A percentile compares a stretch with the other conserved stretches of the same genome.
These are phyloP conservation scores for Huiozyma sinensis DNA, from an alignment of 805 yeast genomes.

Conservation along the genomic window DNA sequence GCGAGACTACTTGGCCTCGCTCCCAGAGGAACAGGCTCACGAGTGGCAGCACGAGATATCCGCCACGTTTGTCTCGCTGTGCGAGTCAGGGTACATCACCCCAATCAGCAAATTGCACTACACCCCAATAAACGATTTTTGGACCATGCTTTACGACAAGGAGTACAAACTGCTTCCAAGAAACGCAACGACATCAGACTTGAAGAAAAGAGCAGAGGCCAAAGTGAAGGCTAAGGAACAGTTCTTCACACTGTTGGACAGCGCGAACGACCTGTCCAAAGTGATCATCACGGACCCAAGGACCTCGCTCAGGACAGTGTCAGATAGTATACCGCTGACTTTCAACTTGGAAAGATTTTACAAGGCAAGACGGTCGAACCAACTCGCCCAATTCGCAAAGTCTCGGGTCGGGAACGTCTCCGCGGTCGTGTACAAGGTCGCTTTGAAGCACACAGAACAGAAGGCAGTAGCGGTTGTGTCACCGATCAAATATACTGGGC, in stretches of 20 bases:
- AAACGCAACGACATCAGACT: constrained; percentile 37
- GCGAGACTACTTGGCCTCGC: constrained; percentile 34
- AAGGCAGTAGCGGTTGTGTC: constrained; percentile 35
- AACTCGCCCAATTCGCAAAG: constrained; percentile 50
- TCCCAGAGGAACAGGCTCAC: constrained; percentile 15
- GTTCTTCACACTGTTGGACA: constrained; percentile 29
- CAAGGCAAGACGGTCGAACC: constrained; percentile 52
- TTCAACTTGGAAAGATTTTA: constrained; percentile 59
- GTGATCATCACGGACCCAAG: constrained; percentile 23
- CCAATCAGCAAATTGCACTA: constrained; percentile 35
- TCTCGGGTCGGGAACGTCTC: constrained; percentile 64
- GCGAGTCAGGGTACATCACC: constrained; percentile 39
- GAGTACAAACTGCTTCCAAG: constrained; percentile 32
- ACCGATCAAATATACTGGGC: constrained; percentile 37
- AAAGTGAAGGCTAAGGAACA: constrained; percentile 37
- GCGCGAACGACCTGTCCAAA: constrained; percentile 19
- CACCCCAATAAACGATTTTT: constrained; percentile 30
- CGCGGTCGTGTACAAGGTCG: constrained; percentile 49
- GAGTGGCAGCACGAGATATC: constrained; percentile 20
- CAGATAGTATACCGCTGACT: constrained; percentile 41
- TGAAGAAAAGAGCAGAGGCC: constrained; percentile 50
- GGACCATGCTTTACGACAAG: constrained; percentile 33
- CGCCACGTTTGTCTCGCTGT: constrained; percentile 34
- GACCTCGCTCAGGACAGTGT: constrained; percentile 34
- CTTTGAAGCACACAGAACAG: constrained; percentile 49